phyloP scores from a whole-genome alignment of 1,139 yeast genomes.

The Wickerhamomyces sp. region DNA sequence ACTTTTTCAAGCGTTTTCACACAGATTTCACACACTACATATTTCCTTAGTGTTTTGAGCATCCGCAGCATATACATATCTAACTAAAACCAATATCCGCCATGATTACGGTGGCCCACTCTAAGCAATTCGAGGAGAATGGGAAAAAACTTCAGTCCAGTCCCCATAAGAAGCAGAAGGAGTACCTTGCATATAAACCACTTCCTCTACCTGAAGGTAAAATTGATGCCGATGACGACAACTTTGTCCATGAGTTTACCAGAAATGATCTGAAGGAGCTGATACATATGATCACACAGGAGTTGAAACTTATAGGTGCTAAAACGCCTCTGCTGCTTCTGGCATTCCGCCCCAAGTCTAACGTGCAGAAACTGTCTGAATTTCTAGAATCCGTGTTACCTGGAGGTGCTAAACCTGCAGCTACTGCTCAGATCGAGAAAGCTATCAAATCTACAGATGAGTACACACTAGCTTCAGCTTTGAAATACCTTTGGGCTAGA shows the following conservation, averaged over 20 bases:
- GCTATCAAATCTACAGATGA: slow-evolving; percentile 50
- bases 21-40: no score
- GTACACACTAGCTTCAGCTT: slow-evolving; percentile 63
- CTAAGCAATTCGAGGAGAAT: slow-evolving; percentile 13
- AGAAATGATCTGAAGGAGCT: slow-evolving; percentile 59
- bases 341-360: slow-evolving; percentile 65
- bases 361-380: slow-evolving; percentile 49
- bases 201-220: slow-evolving; percentile 6
- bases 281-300: slow-evolving; percentile 64
- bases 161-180: slow-evolving; percentile 5
- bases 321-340: slow-evolving; percentile 61
- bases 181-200: slow-evolving; percentile 1
- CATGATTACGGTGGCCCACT: slow-evolving; percentile 5
- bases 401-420: slow-evolving; percentile 35
- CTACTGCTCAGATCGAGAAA: slow-evolving; percentile 33
- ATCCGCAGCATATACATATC: background rate
- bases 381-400: slow-evolving; percentile 54
- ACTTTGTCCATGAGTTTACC: slow-evolving; percentile 47
- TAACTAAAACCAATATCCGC: slow-evolving; percentile 1
- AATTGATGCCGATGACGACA: slow-evolving; percentile 26
- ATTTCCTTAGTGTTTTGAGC: background rate
- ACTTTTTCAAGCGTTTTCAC: no score
- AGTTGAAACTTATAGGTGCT: slow-evolving; percentile 48
- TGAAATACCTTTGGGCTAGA: slow-evolving; percentile 85
- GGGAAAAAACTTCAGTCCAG: slow-evolving; percentile 8